Percentiles rank a stretch among this genome's conserved stretches.
phyloP scores from a whole-genome alignment of 2,329 filamentous ascomycete species.

The Zymoseptoria ardabiliae region DNA sequence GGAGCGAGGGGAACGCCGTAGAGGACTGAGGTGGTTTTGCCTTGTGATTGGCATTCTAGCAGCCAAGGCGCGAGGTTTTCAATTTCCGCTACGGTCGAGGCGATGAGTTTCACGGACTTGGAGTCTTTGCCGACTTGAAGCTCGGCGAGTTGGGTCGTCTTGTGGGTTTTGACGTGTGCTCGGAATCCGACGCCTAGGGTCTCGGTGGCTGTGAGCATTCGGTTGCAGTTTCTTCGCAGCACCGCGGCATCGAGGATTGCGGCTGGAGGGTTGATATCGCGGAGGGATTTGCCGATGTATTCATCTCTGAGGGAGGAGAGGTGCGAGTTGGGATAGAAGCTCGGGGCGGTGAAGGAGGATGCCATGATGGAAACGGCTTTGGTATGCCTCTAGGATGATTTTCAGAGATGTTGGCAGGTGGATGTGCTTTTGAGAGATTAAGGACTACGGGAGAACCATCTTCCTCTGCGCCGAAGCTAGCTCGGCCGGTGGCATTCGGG shows the following conservation, averaged over 20 bases:
- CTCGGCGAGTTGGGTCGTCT: slow-evolving; percentile 60
- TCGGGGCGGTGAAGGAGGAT: slow-evolving; percentile 12
- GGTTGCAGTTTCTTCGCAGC: slow-evolving; percentile 58
- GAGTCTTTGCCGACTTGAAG: slow-evolving; percentile 59
- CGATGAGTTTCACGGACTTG: slow-evolving; percentile 54
- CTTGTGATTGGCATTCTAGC: slow-evolving; percentile 47
- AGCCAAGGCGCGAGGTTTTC: slow-evolving; percentile 59
- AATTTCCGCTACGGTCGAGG: slow-evolving; percentile 67
- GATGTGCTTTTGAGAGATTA: no score
- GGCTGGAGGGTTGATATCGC: slow-evolving; percentile 57
- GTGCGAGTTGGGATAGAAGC: slow-evolving; percentile 28
- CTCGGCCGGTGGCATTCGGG: neutral
- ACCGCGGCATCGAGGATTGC: slow-evolving; percentile 62
- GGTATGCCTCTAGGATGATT: no score
- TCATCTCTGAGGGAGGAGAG: slow-evolving; percentile 28
- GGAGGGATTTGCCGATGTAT: slow-evolving; percentile 55
- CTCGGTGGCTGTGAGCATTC: slow-evolving; percentile 60
- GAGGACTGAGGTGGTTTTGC: slow-evolving; percentile 57
- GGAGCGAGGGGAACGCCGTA: slow-evolving; percentile 65
- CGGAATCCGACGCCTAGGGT: slow-evolving; percentile 59
- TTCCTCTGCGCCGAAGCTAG: neutral
- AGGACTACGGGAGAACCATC: neutral
- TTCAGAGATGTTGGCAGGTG: no score
- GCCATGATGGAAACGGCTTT: neutral
- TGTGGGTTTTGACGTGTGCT: slow-evolving; percentile 78